Evolutionary conservation across 2,329 filamentous ascomycete species (phyloP), one percentile per base, ranked within the genome.

Genomic region (Cylindrodendrum hubeiense): DNA sequence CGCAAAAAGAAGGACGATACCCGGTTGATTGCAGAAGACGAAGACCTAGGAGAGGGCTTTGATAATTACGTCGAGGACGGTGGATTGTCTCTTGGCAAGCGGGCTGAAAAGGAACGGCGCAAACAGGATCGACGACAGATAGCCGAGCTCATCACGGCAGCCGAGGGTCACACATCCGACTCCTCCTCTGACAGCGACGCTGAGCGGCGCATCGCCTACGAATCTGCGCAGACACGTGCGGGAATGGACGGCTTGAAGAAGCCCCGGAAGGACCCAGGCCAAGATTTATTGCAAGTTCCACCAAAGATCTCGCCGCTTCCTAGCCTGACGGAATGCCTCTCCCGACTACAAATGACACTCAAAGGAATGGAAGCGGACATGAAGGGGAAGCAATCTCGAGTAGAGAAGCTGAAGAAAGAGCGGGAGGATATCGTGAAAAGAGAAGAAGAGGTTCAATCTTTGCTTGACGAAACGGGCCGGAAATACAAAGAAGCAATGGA

Each of bases 1-100:
- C 80, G 69, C 19, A 88, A 89, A 68, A 89, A 90, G 72, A 89
- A 91, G 69, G 87, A 89, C 34, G 87, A 94, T 66, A 92, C 91
- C 6, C 87, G 95, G 2, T 86, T 98, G 2, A 87, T 94, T 6
- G 88, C 86, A 44, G 94, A 98, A 34, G 95, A 98, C 72, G 95
- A 98, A 76, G 94, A 98, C 74, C 87, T 98, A 0, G 93, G 93
- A 39, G 96, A 98, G 80, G 95, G 94, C 0, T 98, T 97, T 72
- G 95, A 98, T 65, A 91, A 95, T 59, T 97, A 93, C 73, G 93
- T 96, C 9, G 93, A 96, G 43, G 93, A 97, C 75, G 94, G 93
- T 9, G 89, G 89, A 8, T 88, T 98, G 10, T 88, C 93, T 1
- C 84, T 98, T 0, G 93, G 94, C 34, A 89, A 87, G 67, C 93